Evolutionary conservation across 768 basidiomycete species (phyloP).

Genomic region (Tricholoma flavovirens): DNA sequence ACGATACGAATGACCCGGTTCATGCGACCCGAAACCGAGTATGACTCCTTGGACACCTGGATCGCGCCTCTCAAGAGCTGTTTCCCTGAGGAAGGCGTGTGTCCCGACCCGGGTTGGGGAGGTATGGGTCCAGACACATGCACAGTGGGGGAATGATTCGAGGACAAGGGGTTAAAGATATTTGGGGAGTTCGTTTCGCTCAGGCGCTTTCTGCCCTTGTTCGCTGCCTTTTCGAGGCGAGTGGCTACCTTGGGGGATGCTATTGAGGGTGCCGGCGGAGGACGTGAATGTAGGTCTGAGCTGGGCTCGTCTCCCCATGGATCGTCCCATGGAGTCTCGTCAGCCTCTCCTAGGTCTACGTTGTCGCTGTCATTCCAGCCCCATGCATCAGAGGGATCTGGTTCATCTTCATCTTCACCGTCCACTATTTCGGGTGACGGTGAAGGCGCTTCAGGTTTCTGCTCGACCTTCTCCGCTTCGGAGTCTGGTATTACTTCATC

Average conservation of each 20-base stretch:
- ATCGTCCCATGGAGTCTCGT: conserved; percentile 56
- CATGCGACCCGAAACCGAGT: conserved; percentile 52
- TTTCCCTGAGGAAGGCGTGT: conserved; percentile 16
- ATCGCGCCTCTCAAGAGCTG: conserved; percentile 21
- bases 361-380: conserved; percentile 65
- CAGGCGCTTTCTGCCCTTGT: conserved; percentile 44
- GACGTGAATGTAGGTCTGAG: conserved; percentile 19
- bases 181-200: conserved; percentile 24
- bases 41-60: conserved; percentile 43
- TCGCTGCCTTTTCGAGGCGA: conserved; percentile 51
- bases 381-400: conserved; percentile 61
- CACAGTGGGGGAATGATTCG: conserved; percentile 5
- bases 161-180: conserved; percentile 15
- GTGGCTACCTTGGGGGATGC: conserved; percentile 48
- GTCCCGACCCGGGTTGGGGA: conserved; percentile 1
- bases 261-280: conserved; percentile 25
- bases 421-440: conserved; percentile 8
- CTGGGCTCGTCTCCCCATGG: conserved; percentile 55
- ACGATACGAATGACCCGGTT: conserved; percentile 51
- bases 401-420: conserved; percentile 18
- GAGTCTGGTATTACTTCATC: conserved; percentile 28
- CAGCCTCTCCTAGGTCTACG: conserved; percentile 35
- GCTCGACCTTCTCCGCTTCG: conserved; percentile 13
- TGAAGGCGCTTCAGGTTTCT: conserved; percentile 3
- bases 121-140: not conserved